These are phyloP conservation scores for Serendipita sp. DNA, from an alignment of 768 basidiomycete species.

Conservation along the genomic window DNA sequence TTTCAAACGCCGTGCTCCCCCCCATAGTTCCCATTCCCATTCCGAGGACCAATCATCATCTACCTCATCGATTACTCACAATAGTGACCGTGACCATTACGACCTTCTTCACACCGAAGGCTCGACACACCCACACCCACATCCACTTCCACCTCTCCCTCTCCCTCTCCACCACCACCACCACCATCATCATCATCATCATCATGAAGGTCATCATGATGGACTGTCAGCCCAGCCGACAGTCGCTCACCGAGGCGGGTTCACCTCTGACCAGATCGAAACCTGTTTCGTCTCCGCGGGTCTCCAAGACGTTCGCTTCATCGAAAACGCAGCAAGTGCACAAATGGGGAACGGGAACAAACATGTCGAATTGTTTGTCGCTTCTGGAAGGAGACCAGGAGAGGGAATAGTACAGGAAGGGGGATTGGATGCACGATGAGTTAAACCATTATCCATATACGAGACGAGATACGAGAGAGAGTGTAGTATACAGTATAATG, in stretches of 20 bases:
- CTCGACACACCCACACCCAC: background rate
- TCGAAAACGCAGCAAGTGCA: conserved; percentile 10
- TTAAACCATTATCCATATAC: no score
- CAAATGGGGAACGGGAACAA: conserved; percentile 17
- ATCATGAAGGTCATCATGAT: background rate
- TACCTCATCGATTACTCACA: no score
- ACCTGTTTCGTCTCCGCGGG: conserved; percentile 37
- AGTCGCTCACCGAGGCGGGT: conserved; percentile 40
- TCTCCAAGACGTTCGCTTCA: conserved; percentile 28
- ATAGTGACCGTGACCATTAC: no score
- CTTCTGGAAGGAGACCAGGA: conserved; percentile 23
- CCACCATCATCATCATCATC: background rate
- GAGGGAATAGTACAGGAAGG: no score
- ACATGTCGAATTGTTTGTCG: conserved; percentile 36
- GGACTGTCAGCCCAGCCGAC: conserved; percentile 12
- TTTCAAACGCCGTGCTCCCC: background rate
- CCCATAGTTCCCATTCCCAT: background rate
- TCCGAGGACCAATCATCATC: no score
- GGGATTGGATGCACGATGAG: no score
- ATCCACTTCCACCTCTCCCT: no score
- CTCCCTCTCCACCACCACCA: conserved; percentile 18
- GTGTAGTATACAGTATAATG: no score
- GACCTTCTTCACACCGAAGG: no score
- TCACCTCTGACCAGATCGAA: conserved; percentile 33
- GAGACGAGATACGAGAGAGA: no score